Percentiles rank a stretch among this genome's conserved stretches.
Conservation (phyloP, 352 stramenopile species). For the Synura sp. region DNA sequence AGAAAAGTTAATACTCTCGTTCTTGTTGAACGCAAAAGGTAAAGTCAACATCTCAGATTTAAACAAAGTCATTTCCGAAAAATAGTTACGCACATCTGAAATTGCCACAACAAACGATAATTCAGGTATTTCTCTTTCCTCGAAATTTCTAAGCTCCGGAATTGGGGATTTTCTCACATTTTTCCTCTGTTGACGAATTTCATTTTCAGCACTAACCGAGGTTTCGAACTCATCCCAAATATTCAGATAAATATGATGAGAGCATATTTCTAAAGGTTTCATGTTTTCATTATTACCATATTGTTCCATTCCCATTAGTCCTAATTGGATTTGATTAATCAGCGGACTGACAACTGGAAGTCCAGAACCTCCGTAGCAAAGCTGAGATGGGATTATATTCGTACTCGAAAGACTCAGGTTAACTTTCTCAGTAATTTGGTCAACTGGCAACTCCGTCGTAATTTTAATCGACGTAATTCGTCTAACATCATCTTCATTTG, state of each 20-base stretch:
- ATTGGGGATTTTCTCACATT: constrained; percentile 17
- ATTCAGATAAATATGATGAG: constrained; percentile 28
- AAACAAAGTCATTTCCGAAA: constrained; percentile 19
- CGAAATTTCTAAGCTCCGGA: constrained; percentile 1
- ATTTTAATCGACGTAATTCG: constrained; percentile 8
- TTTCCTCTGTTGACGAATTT: not conserved
- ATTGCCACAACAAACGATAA: not conserved
- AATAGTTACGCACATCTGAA: not conserved
- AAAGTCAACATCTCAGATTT: constrained; percentile 12
- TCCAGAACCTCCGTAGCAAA: constrained; percentile 20
- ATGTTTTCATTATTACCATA: constrained; percentile 33
- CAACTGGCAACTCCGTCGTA: constrained; percentile 21
- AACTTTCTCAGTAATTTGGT: constrained; percentile 28
- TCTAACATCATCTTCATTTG: constrained; percentile 34
- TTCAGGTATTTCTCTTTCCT: not conserved
- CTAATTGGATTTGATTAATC: constrained; percentile 31
- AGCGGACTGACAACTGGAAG: constrained; percentile 23
- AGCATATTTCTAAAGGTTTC: no score
- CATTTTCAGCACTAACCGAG: not conserved
- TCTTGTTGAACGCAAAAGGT: constrained; percentile 3
- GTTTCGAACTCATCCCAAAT: not conserved
- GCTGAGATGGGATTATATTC: constrained; percentile 26
- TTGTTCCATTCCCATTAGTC: constrained; percentile 31
- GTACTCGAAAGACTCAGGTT: constrained; percentile 29
- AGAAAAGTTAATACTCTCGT: not conserved